phyloP scores from a whole-genome alignment of 1,284 basidiomycete species.

The Porogramme epimiltina region DNA sequence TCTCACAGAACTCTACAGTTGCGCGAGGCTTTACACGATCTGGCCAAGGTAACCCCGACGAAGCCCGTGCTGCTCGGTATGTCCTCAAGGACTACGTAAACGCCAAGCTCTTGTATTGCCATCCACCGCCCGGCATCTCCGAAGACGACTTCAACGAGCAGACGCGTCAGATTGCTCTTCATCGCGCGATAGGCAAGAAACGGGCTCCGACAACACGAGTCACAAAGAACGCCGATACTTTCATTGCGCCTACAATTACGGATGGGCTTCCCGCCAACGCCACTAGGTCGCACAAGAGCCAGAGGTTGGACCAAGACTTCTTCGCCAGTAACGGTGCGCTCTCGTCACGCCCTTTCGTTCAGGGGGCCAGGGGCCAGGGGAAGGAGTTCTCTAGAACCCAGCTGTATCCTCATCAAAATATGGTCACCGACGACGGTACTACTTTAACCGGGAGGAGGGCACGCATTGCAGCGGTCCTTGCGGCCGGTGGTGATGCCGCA shows the following conservation, averaged over 20 bases:
- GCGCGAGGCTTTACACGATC: constrained; percentile 93
- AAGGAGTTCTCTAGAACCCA: constrained; percentile 63
- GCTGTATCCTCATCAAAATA: constrained; percentile 81
- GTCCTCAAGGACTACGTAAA: constrained; percentile 98
- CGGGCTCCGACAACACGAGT: constrained; percentile 86
- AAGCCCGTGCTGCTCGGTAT: constrained; percentile 90
- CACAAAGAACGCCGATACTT: constrained; percentile 81
- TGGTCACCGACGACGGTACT: constrained; percentile 76
- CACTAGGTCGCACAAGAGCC: constrained; percentile 49
- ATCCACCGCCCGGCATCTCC: constrained; percentile 78
- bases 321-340: constrained; percentile 61
- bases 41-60: constrained; percentile 97
- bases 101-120: constrained; percentile 89
- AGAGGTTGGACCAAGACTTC: constrained; percentile 83
- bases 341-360: constrained; percentile 63
- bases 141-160: constrained; percentile 80
- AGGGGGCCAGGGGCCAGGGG: constrained; percentile 61
- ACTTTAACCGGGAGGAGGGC: constrained; percentile 51
- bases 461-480: constrained; percentile 48
- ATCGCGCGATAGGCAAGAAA: constrained; percentile 71
- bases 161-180: constrained; percentile 67
- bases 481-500: constrained; percentile 40
- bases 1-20: constrained; percentile 51
- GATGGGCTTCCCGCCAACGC: constrained; percentile 28
- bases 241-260: constrained; percentile 42